Percentiles rank a stretch among this genome's conserved stretches.
Conservation (phyloP, 192 early-diverging fungal species). For the Backusella liffmaniae region DNA sequence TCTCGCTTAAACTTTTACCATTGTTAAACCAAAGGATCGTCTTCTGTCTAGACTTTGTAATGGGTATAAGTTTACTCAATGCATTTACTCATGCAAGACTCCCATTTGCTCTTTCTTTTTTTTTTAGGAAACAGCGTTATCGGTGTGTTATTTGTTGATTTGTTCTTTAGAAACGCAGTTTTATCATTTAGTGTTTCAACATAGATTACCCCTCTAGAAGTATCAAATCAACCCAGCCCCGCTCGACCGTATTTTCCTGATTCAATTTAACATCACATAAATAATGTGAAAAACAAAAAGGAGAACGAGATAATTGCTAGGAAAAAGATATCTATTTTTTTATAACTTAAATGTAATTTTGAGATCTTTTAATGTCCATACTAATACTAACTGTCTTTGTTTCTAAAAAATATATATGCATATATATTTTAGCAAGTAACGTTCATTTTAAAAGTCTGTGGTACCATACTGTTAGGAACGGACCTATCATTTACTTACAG, state of each 20-base stretch:
- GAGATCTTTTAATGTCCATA: not conserved
- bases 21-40: not conserved
- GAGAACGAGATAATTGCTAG: not conserved
- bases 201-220: not conserved
- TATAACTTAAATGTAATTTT: not conserved
- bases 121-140: not conserved
- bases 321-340: not conserved
- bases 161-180: not conserved
- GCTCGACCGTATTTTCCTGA: not conserved
- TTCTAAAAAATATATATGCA: not conserved
- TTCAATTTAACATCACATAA: not conserved
- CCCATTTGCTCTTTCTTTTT: not conserved
- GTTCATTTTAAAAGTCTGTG: constrained; percentile 1
- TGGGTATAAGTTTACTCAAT: constrained; percentile 2
- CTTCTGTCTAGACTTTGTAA: not conserved
- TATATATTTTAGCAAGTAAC: not conserved
- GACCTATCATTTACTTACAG: not conserved
- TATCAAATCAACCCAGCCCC: not conserved
- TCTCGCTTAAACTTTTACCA: not conserved
- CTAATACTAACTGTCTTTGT: not conserved
- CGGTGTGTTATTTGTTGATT: not conserved
- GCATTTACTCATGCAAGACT: not conserved
- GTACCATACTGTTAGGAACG: not conserved
- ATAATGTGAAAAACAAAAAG: not conserved
- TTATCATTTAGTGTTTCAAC: not conserved